Percentiles rank a stretch among this genome's conserved stretches.
These are phyloP conservation scores for Apophysomyces variabilis DNA, from an alignment of 371 early-diverging fungal genomes.

Conservation along the genomic window DNA sequence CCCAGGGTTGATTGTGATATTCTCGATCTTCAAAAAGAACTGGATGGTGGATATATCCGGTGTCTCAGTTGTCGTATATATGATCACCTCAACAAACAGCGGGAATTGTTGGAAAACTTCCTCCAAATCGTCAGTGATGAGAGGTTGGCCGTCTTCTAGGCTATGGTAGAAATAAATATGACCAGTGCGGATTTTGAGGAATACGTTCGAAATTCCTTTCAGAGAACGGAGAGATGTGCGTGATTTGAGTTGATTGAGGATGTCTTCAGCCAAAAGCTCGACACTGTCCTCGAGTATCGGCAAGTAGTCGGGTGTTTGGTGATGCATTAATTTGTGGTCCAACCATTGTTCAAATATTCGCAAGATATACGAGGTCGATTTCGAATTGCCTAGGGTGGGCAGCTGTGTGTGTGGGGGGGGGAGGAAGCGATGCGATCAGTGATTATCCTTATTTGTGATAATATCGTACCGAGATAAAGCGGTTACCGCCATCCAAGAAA, in stretches of 20 bases:
- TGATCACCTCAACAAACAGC: slow-evolving; percentile 37
- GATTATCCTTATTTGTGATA: neutral
- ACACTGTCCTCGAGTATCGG: slow-evolving; percentile 44
- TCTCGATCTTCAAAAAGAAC: slow-evolving; percentile 32
- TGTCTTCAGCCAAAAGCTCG: slow-evolving; percentile 37
- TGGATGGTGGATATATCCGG: slow-evolving; percentile 21
- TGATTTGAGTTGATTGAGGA: slow-evolving; percentile 34
- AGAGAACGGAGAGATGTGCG: slow-evolving; percentile 27
- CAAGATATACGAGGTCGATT: slow-evolving; percentile 40
- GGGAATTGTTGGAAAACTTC: slow-evolving; percentile 46
- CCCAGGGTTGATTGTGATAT: slow-evolving; percentile 31
- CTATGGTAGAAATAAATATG: slow-evolving; percentile 38
- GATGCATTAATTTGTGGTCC: slow-evolving; percentile 29
- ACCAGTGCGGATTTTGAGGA: slow-evolving; percentile 34
- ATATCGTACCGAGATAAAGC: slow-evolving; percentile 43
- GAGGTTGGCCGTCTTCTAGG: slow-evolving; percentile 37
- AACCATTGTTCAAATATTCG: slow-evolving; percentile 45
- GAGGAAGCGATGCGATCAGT: neutral
- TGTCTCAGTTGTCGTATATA: slow-evolving; percentile 26
- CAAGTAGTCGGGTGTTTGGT: slow-evolving; percentile 25
- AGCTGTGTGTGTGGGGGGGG: slow-evolving; percentile 18
- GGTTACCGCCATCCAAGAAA: slow-evolving; percentile 41
- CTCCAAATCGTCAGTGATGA: slow-evolving; percentile 39
- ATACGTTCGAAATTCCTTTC: slow-evolving; percentile 29
- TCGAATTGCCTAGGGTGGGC: slow-evolving; percentile 39